phyloP scores from a whole-genome alignment of 192 early-diverging fungal species.

The Gryganskiella cystojenkinii region DNA sequence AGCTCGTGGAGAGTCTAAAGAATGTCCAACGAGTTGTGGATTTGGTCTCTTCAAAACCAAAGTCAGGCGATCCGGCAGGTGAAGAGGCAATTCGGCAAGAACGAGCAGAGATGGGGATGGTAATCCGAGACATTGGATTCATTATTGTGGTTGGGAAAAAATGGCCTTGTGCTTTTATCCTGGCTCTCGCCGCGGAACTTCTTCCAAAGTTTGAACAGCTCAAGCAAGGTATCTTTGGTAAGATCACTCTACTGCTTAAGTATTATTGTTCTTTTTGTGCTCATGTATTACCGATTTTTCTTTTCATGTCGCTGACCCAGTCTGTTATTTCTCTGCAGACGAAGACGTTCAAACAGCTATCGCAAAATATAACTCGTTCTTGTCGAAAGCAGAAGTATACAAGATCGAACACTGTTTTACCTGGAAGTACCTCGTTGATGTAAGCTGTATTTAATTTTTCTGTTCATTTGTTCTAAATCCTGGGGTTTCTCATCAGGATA shows the following conservation, averaged over 20 bases:
- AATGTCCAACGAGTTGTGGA: background rate
- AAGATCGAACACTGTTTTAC: constrained; percentile 55
- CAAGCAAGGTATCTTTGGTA: constrained; percentile 24
- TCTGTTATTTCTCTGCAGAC: background rate
- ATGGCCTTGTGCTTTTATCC: constrained; percentile 61
- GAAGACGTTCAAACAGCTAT: constrained; percentile 14
- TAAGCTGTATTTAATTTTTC: constrained; percentile 48
- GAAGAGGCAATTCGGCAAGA: background rate
- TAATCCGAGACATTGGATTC: constrained; percentile 63
- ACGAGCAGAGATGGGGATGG: constrained; percentile 53
- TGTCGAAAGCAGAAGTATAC: constrained; percentile 46
- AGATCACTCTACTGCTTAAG: background rate
- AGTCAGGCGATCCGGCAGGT: background rate
- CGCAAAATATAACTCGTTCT: constrained; percentile 39
- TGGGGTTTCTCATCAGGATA: no score
- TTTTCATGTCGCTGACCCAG: background rate
- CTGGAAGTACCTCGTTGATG: constrained; percentile 62
- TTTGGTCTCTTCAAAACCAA: background rate
- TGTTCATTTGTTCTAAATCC: no score
- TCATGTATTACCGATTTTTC: background rate
- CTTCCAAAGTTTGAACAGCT: constrained; percentile 45
- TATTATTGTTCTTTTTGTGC: background rate
- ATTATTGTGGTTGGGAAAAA: constrained; percentile 56
- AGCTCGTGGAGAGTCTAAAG: constrained; percentile 24
- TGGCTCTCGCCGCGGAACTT: constrained; percentile 61